phyloP scores from a whole-genome alignment of 495 filamentous ascomycete species.

The Aspergillus cavernicola region DNA sequence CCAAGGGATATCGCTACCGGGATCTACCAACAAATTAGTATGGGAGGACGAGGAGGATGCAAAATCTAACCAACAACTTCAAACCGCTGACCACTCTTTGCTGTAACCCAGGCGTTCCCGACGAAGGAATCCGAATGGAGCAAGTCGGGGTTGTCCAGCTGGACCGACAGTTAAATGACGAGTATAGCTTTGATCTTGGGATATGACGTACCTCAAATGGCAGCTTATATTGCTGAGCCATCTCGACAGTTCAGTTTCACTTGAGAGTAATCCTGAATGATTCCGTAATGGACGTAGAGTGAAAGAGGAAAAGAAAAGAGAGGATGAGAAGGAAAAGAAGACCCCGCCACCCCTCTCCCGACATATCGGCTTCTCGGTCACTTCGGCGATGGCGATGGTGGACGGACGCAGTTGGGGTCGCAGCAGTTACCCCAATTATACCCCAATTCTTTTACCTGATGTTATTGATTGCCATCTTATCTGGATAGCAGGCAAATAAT shows the following conservation, averaged over 20 bases:
- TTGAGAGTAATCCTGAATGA: not conserved
- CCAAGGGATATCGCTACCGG: conserved; percentile 61
- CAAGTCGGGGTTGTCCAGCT: conserved; percentile 57
- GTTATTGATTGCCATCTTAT: not conserved
- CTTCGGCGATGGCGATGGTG: conserved; percentile 1
- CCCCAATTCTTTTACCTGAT: not conserved
- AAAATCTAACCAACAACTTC: conserved; percentile 55
- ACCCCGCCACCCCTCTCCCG: conserved; percentile 12
- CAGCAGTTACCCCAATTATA: not conserved
- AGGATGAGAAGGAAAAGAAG: not conserved
- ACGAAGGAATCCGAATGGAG: conserved; percentile 59
- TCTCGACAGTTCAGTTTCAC: conserved; percentile 10
- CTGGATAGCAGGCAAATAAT: not conserved
- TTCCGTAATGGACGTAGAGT: too few species aligned
- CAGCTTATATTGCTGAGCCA: conserved; percentile 35
- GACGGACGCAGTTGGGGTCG: not conserved
- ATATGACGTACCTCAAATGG: conserved; percentile 36
- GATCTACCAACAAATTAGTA: conserved; percentile 43
- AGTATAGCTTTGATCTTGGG: not conserved
- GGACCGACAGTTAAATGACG: not conserved
- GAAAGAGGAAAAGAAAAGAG: not conserved
- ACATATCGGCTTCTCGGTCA: conserved; percentile 8
- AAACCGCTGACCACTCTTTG: conserved; percentile 61
- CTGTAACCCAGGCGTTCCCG: conserved; percentile 58
- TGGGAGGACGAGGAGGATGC: not conserved